These are phyloP conservation scores for Fusarium zealandicum DNA, from an alignment of 2,329 filamentous ascomycete genomes.

Conservation along the genomic window DNA sequence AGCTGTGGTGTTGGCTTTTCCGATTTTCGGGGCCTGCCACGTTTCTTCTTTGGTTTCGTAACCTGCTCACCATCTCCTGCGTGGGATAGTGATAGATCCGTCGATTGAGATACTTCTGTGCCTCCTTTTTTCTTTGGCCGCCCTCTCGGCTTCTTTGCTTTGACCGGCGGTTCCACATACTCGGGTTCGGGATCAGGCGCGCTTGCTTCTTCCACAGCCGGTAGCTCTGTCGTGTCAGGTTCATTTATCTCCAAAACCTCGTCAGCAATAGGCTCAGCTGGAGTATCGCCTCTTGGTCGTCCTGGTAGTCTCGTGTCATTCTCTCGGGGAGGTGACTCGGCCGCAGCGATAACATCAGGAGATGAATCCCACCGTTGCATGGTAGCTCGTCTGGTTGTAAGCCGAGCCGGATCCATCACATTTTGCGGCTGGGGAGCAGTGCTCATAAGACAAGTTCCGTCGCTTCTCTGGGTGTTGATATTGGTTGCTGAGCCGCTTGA, in stretches of 20 bases:
- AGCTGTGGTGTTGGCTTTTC: slow-evolving; percentile 26
- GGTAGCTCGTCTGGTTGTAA: background rate
- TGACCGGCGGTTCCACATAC: slow-evolving; percentile 20
- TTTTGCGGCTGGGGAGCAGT: slow-evolving; percentile 31
- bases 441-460: slow-evolving; percentile 29
- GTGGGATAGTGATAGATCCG: slow-evolving; percentile 8
- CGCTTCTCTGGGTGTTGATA: slow-evolving; percentile 46
- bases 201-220: slow-evolving; percentile 1
- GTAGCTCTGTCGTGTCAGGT: slow-evolving; percentile 1
- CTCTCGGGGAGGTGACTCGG: slow-evolving; percentile 20
- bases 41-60: slow-evolving; percentile 45
- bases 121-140: slow-evolving; percentile 43
- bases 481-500: slow-evolving; percentile 49
- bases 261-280: slow-evolving; percentile 1
- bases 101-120: slow-evolving; percentile 15
- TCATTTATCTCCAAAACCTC: slow-evolving; percentile 1
- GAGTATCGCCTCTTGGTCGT: slow-evolving; percentile 1
- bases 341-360: slow-evolving; percentile 35
- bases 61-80: slow-evolving; percentile 12
- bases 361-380: slow-evolving; percentile 32
- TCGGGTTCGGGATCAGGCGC: slow-evolving; percentile 23
- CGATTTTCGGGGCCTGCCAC: slow-evolving; percentile 54
- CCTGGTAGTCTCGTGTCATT: slow-evolving; percentile 13
- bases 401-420: slow-evolving; percentile 7
- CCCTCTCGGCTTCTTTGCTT: slow-evolving; percentile 43